Percentiles rank a stretch among this genome's conserved stretches.
These are phyloP conservation scores for Xylaria sp. DNA, from an alignment of 2,329 filamentous ascomycete species.

Conservation along the genomic window DNA sequence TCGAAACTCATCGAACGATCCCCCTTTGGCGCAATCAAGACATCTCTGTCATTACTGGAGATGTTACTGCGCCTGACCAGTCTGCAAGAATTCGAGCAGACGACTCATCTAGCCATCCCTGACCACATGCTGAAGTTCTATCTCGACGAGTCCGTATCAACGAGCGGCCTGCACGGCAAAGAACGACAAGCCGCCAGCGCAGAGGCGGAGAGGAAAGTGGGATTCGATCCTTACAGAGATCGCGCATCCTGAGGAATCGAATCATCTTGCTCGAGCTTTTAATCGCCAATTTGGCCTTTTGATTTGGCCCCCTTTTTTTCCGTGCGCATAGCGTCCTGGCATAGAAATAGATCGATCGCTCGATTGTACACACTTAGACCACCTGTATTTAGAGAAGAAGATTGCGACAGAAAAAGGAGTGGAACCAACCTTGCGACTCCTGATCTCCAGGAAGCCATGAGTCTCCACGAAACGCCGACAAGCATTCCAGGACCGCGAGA, in stretches of 20 bases:
- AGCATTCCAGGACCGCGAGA: not conserved
- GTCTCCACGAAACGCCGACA: not conserved
- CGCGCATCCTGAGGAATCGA: constrained; percentile 7
- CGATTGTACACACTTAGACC: not conserved
- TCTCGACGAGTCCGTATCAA: constrained; percentile 54
- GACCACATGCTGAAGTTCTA: constrained; percentile 90
- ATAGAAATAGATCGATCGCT: not conserved
- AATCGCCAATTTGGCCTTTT: not conserved
- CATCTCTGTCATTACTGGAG: constrained; percentile 70
- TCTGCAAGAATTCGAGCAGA: constrained; percentile 87
- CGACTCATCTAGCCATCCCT: constrained; percentile 80
- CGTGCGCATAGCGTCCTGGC: not conserved
- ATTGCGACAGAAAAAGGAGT: too few species aligned
- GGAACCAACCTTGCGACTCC: too few species aligned
- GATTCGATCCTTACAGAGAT: constrained; percentile 54
- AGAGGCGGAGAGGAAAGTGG: constrained; percentile 45
- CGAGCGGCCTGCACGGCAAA: constrained; percentile 45
- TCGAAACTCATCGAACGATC: constrained; percentile 38
- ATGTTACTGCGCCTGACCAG: constrained; percentile 81
- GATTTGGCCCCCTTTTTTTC: not conserved
- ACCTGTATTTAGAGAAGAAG: not conserved
- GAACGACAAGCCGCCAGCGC: constrained; percentile 40
- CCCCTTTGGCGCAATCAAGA: constrained; percentile 48
- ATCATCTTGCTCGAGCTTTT: too few species aligned
- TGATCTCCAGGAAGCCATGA: too few species aligned